phyloP scores from a whole-genome alignment of 495 filamentous ascomycete species.

The Pseudomonodictys pantanalensis region DNA sequence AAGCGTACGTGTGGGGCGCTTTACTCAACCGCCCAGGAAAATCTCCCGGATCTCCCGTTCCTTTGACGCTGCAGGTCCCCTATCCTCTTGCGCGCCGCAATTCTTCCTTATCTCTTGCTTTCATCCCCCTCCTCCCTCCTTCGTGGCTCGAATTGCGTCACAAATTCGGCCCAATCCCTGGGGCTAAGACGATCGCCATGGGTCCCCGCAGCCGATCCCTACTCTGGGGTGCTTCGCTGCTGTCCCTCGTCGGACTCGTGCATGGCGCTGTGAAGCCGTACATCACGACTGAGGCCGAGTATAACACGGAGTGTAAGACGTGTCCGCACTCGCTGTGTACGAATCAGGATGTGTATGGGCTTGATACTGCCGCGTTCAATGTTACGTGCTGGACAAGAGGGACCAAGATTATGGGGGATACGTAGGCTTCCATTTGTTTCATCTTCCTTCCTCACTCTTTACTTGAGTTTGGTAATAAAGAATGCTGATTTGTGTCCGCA shows the following conservation, averaged over 20 bases:
- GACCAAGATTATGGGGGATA: conserved; percentile 25
- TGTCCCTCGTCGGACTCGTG: background rate
- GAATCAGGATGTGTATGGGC: conserved; percentile 18
- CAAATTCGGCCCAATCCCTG: background rate
- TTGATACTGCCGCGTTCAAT: conserved; percentile 17
- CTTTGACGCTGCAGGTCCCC: background rate
- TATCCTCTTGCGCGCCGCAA: background rate
- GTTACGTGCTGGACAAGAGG: conserved; percentile 30
- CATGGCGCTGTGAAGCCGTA: conserved; percentile 10
- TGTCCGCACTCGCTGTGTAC: conserved; percentile 29
- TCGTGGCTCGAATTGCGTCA: background rate
- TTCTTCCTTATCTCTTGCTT: background rate
- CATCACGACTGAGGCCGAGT: conserved; percentile 20
- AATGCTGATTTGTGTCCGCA: conserved; percentile 6
- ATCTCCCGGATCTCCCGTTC: background rate
- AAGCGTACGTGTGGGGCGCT: background rate
- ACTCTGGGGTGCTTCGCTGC: conserved; percentile 5
- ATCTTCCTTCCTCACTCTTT: background rate
- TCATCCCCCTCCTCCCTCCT: background rate
- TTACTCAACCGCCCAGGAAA: background rate
- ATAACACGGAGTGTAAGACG: conserved; percentile 32
- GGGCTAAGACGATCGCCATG: background rate
- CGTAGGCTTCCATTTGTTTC: conserved; percentile 7
- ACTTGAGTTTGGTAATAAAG: background rate
- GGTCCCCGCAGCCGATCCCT: background rate